Base-by-base conservation (phyloP, 1,139 yeast genomes). In the Saccharomyces pastorianus region DNA sequence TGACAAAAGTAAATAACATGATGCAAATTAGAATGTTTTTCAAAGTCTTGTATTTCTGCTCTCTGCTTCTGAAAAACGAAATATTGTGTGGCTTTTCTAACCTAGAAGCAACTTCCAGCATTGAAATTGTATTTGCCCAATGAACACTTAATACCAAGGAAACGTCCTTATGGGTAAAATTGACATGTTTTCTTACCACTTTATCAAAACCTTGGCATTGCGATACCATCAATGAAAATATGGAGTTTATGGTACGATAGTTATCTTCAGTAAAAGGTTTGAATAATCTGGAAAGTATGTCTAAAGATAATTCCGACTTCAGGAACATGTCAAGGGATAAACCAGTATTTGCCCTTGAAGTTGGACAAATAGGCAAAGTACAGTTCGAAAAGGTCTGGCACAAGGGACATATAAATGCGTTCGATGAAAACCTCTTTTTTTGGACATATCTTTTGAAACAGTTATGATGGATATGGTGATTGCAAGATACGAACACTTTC, bases 391-490 rank as follows among this genome's bases (percentile, higher is more conserved):
- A 72, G 1, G 81, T 77, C 59, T 81, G 82, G 65, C 91, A 85
- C 49, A 85, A 72, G 0, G 91, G 90, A 68, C 91, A 85, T 2
- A 77, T 72, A 56, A 76, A 74, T 4, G 71, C 61, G 17, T 61
- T 56, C 1, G 62, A 55, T 0, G 60, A 58, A 49, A 62, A 59
- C 23, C 67, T 57, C 60, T 66, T 73, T 63, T 67, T 64, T 59
- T 66, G 67, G 67, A 60, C 73, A 66, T 66, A 67, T 20, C 67
- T 64, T 64, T 64, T 68, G 64, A 76, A 81, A 66, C 95, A 86
- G 13, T 68, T 63, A 58, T 71, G 76, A 66, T 85, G 95, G 71
- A 85, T 78, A 8, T 82, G 83, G 68, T 85, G 95, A 25, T 86
- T 84, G 71, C 93, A 85, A 2, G 88, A 82, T 2, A 80, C 73